A percentile compares a stretch with the other conserved stretches of the same genome.
phyloP scores from a whole-genome alignment of 179 eudicot species.

The Spinacia oleracea region DNA sequence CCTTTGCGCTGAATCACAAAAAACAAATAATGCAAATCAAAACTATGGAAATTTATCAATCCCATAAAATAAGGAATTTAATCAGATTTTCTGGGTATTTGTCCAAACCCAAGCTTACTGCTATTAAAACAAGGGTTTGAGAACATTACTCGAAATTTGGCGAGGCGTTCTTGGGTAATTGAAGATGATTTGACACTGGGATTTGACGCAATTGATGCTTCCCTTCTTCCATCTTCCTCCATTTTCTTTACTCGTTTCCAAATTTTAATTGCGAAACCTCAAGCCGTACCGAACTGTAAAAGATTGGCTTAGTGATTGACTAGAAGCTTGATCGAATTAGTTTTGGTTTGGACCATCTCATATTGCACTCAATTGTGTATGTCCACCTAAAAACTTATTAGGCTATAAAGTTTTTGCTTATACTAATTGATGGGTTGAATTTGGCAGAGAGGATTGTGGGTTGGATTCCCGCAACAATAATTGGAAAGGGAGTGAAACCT shows the following conservation, averaged over 20 bases:
- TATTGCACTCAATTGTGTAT: too few relatives aligned
- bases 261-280: neutral
- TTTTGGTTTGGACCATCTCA: too few relatives aligned
- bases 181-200: slow-evolving; percentile 27
- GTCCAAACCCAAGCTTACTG: neutral
- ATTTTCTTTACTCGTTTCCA: slow-evolving; percentile 15
- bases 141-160: slow-evolving; percentile 41
- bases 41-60: neutral
- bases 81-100: neutral
- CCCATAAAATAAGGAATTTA: neutral
- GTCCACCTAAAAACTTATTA: too few relatives aligned
- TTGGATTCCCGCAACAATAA: too few relatives aligned
- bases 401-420: too few relatives aligned
- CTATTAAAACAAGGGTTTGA: neutral
- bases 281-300: too few relatives aligned
- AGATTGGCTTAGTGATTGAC: neutral
- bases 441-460: too few relatives aligned
- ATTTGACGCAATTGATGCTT: slow-evolving; percentile 22
- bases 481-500: too few relatives aligned
- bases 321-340: too few relatives aligned
- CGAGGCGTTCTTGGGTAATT: slow-evolving; percentile 32
- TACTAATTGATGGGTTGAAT: too few relatives aligned
- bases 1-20: neutral
- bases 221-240: slow-evolving; percentile 27
- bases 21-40: neutral